Conservation (phyloP, 495 filamentous ascomycete genomes). For the Copromyces sp. region DNA sequence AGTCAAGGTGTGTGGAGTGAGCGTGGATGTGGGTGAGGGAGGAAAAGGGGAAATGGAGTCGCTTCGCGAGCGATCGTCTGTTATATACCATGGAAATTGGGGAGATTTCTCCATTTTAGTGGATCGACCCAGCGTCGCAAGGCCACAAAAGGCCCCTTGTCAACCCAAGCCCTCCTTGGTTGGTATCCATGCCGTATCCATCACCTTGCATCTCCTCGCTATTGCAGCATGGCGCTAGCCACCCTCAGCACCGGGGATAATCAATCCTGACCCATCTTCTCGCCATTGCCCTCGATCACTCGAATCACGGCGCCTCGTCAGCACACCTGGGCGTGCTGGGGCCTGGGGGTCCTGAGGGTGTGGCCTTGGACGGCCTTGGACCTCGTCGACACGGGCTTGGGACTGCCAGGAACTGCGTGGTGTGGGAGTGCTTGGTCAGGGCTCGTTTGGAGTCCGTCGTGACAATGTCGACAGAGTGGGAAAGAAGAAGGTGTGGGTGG, state of each 20-base stretch:
- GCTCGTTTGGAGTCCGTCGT: not conserved
- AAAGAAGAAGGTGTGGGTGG: not conserved
- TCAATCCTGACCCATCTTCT: not conserved
- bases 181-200: not conserved
- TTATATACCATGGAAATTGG: conserved; percentile 28
- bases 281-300: not conserved
- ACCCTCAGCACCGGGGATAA: not conserved
- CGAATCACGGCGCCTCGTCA: not conserved
- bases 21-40: conserved; percentile 39
- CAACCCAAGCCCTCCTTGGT: not conserved
- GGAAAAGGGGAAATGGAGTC: conserved; percentile 22
- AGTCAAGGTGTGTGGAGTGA: conserved; percentile 38
- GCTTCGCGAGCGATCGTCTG: conserved; percentile 14
- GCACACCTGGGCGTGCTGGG: not conserved
- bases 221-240: not conserved
- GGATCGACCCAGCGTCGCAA: not conserved
- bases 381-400: not conserved
- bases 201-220: not conserved
- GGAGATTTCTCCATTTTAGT: not conserved
- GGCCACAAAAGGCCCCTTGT: not conserved
- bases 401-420: not conserved
- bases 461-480: not conserved
- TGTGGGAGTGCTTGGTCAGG: not conserved
- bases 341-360: not conserved
- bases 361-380: not conserved